phyloP scores from a whole-genome alignment of 2,329 filamentous ascomycete species.

The Fonsecaea monophora region DNA sequence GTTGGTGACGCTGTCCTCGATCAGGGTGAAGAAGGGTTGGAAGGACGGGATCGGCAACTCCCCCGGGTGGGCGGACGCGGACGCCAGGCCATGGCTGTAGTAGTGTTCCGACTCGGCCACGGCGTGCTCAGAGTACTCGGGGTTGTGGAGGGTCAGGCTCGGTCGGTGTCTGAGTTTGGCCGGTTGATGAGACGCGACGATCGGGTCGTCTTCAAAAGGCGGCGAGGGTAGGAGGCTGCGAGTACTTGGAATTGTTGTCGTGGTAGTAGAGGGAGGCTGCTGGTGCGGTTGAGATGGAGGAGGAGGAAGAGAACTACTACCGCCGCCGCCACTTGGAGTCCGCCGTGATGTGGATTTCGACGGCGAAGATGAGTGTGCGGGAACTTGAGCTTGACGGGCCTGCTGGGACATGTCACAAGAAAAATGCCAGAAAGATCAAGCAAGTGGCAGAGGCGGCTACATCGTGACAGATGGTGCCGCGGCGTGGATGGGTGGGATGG shows the following conservation, averaged over 20 bases:
- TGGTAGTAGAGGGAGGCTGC: slow-evolving; percentile 13
- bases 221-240: slow-evolving; percentile 36
- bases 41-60: slow-evolving; percentile 56
- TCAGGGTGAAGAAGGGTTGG: slow-evolving; percentile 81
- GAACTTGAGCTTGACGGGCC: slow-evolving; percentile 27
- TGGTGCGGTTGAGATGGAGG: slow-evolving; percentile 21
- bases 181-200: slow-evolving; percentile 26
- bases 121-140: slow-evolving; percentile 32
- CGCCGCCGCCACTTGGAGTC: slow-evolving; percentile 22
- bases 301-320: background rate
- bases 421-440: slow-evolving; percentile 5
- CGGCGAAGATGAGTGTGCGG: slow-evolving; percentile 37
- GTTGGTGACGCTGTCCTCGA: slow-evolving; percentile 75
- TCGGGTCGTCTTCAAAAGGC: slow-evolving; percentile 37
- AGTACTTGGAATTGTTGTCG: background rate
- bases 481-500: background rate
- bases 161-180: slow-evolving; percentile 20
- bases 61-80: slow-evolving; percentile 3
- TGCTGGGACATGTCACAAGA: slow-evolving; percentile 35
- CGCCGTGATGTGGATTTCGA: slow-evolving; percentile 39
- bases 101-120: slow-evolving; percentile 29
- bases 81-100: slow-evolving; percentile 18
- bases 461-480: slow-evolving; percentile 16
- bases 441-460: slow-evolving; percentile 9
- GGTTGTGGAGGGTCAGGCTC: slow-evolving; percentile 22